Evolutionary conservation across 192 early-diverging fungal species (phyloP), one percentile per base, ranked within the genome.

Genomic region (Cetraspora pellucida): DNA sequence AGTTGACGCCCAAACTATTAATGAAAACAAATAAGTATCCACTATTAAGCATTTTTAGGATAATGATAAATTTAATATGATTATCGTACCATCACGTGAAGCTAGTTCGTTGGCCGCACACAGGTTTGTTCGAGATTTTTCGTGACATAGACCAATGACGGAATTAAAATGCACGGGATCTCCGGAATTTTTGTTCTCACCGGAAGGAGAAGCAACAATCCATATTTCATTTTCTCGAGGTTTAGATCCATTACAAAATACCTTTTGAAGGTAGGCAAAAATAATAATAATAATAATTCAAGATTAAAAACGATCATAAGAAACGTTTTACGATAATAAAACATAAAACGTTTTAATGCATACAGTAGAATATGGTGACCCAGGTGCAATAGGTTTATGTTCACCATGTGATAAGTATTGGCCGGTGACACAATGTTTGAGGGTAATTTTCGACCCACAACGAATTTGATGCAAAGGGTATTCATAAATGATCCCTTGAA

Each of bases 111-210:
- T 14, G 9, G 59, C 23, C 5, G 63, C 63, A 37, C 19, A n/a
- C 43, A 65, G 19, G n/a, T n/a, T 65, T 1, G 25, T 6, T n/a
- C 63, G 30, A 9, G 63, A 37, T 65, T 28, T 65, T 65, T 37
- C 63, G 31, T 65, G 63, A n/a, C 25, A 37, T 44, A 65, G 31
- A 65, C 63, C 19, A 37, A 65, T 43, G 6, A 65, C 19, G 31
- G 63, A 65, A 65, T 65, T 65, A 9, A 28, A 65, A 21, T n/a
- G 63, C 21, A 65, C 37, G n/a, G 63, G 63, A 65, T 65, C 63
- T 0, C 63, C 63, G 19, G 63, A 17, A n/a, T 11, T 19, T 65
- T 65, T 65, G 17, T 65, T 65, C 43, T 65, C 63, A 65, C 63
- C 31, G 2, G 14, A 65, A 17, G 63, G 63, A 3, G 63, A 65